Base-by-base conservation (phyloP, 129 eudicot genomes). In the Silybum marianum region DNA sequence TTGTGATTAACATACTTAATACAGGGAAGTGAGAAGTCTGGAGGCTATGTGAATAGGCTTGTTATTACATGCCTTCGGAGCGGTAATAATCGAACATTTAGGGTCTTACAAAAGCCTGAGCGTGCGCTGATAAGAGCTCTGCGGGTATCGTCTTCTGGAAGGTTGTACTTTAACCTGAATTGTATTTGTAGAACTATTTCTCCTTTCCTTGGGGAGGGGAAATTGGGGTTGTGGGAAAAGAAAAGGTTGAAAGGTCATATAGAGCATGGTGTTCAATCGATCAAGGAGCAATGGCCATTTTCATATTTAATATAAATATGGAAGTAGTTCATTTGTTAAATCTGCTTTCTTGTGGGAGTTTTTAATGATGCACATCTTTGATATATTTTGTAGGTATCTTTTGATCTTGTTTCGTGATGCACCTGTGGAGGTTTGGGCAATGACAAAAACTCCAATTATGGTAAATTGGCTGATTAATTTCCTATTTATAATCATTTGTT, bases 351-450 rank as follows among this genome's bases (percentile, higher is more conserved):
- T 70, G 39, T 42, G 67, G 70, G 19, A 76, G n/a, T 51, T 81
- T 48, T 70, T 78, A n/a, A 4, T 67, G 54, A 54, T 28, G 26
- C 36, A 65, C n/a, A 34, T 11, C 22, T 71, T 69, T 82, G 8
- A 79, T 81, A 25, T 80, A 44, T 60, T 34, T 69, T 89, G 84
- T 85, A 95, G 99, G 86, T 95, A 95, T 82, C 90, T 95, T 75
- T 80, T 95, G 81, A 92, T 95, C 63, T 71, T 95, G 83, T 93
- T 95, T 77, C 97, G 99, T 54, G 99, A 95, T 87, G 95, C 98
- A 77, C 99, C 99, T 74, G 95, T 95, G 46, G 99, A 95, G 86
- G 99, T 95, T 69, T 95, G 99, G 99, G 99, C 99, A 28, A 95
- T 95, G 98, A 95, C 99, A 21, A 93, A 95, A 89, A 87, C 90